Base-by-base conservation (phyloP, 78 protist species). In the Andalucia godoyi region DNA sequence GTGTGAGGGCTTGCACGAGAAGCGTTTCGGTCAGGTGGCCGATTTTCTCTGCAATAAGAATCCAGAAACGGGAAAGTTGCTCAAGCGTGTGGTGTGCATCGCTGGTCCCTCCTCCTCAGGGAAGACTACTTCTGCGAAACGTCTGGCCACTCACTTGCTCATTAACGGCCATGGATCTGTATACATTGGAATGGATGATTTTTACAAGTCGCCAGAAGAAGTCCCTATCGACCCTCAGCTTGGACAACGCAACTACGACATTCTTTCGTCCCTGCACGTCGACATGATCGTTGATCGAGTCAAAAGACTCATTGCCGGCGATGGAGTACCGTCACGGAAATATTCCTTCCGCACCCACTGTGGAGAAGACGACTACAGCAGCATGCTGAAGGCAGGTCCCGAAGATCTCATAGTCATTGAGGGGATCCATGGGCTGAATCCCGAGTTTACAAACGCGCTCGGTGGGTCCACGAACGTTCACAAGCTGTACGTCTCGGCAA, bases 61-160 rank as follows among this genome's bases (percentile, higher is more conserved):
- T n/a, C n/a, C n/a, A n/a, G n/a, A n/a, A n/a, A n/a, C n/a, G n/a
- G n/a, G n/a, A n/a, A n/a, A n/a, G n/a, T n/a, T n/a, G n/a, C n/a
- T n/a, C n/a, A n/a, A n/a, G n/a, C n/a, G n/a, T n/a, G n/a, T n/a
- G n/a, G n/a, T n/a, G n/a, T n/a, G n/a, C n/a, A 77, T 77, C 34
- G 70, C 70, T 33, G 83, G 83, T n/a, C 83, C 83, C 12, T 69
- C 76, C 21, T 63, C 66, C n/a, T 49, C 66, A 17, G 83, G 82
- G 1, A 77, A 77, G 60, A 77, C 78, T 21, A 77, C 83, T 1
- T 77, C 70, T 25, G 67, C 78, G 27, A 43, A 2, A 7, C 12
- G n/a, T 2, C 70, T 77, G 25, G 18, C 37, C 38, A 41, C 62
- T n/a, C 67, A 57, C 25, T 49, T 77, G 25, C 50, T 32, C 18